Conservation (phyloP, 148 eudicot genomes). For the Amaranthus palmeri region DNA sequence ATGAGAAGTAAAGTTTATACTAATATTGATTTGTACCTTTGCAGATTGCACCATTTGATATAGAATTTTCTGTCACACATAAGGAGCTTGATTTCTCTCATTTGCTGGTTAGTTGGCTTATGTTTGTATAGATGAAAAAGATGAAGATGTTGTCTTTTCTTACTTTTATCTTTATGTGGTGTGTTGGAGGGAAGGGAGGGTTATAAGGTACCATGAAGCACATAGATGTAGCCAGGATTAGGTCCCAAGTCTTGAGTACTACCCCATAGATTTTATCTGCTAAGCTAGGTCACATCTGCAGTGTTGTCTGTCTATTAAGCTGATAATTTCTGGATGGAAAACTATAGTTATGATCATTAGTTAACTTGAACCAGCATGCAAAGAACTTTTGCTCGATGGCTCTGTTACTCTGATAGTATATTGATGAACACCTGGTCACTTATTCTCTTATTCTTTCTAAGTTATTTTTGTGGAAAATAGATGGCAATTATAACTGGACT, state of each 20-base stretch:
- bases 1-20: constrained; percentile 7
- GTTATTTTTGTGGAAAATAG: background rate
- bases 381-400: background rate
- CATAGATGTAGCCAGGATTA: background rate
- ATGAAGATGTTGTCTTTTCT: background rate
- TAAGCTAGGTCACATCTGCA: background rate
- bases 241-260: background rate
- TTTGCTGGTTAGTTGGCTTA: constrained; percentile 64
- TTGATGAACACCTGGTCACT: background rate
- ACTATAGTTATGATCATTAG: background rate
- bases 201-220: too few species aligned
- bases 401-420: background rate
- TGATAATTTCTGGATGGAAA: background rate
- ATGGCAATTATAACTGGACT: background rate
- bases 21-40: constrained; percentile 32
- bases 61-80: constrained; percentile 92
- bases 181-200: background rate
- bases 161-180: background rate
- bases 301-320: background rate
- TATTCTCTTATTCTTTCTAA: background rate
- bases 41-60: constrained; percentile 99
- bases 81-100: constrained; percentile 99
- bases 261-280: background rate
- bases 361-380: background rate
- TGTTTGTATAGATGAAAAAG: background rate